Base-by-base conservation (phyloP, 2,329 filamentous ascomycete genomes). In the Aspergillus flavus region DNA sequence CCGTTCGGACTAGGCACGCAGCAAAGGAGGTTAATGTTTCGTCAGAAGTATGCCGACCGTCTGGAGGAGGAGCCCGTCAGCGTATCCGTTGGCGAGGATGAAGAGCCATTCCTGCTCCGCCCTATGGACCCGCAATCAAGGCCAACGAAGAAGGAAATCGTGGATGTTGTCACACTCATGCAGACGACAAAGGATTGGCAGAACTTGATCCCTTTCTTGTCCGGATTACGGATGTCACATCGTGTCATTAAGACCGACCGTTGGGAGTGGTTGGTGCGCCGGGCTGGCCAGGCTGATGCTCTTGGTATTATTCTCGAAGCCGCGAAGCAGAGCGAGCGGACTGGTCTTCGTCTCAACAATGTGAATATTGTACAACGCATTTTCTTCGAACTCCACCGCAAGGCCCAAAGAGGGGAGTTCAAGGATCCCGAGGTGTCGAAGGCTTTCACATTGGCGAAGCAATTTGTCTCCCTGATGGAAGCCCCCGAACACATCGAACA, bases 11-110 rank as follows among this genome's bases (percentile, higher is more conserved):
- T 82, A 5, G 69, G 71, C 41, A 62, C 69, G 6, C 72, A 72
- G 48, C 80, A 82, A 61, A 74, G 73, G 63, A 73, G 71, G 46
- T 72, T 79, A 52, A 75, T 82, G 61, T 81, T 78, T 70, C 75
- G 75, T 57, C 64, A 73, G 36, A 76, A 73, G 43, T 73, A 78
- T 53, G 71, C 74, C 45, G 69, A 73, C 16, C 68, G 73, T 57
- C 71, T 82, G 32, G 65, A 73, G 36, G 72, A 79, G 16, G 75
- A 81, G 45, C 79, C 79, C 0, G 73, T 82, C 14, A 76, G 74
- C 5, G 75, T 82, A 45, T 75, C 73, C 9, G 75, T 82, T 48
- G 71, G 74, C 56, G 72, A 74, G 32, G 71, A 67, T 6, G 78
- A 80, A 60, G 76, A 82, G 62, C 67, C 68, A 26, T 78, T 78